A percentile compares a stretch with the other conserved stretches of the same genome.
phyloP scores from a whole-genome alignment of 2,329 filamentous ascomycete species.

The Sporothrix pseudoabietina region DNA sequence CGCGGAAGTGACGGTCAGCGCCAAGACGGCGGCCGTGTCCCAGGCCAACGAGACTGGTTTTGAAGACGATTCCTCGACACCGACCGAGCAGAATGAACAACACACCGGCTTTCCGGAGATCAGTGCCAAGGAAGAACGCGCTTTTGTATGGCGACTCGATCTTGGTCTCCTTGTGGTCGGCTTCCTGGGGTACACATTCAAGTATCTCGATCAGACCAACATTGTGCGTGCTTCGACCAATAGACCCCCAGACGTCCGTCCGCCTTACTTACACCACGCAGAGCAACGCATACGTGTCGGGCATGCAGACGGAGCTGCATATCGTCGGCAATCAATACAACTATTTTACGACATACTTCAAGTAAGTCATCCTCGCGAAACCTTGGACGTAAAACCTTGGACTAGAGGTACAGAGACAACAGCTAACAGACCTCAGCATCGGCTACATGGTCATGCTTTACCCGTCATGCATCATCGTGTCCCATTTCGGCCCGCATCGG shows the following conservation, averaged over 20 bases:
- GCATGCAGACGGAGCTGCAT: conserved; percentile 50
- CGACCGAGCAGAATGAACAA: background rate
- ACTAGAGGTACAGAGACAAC: background rate
- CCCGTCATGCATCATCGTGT: conserved; percentile 29
- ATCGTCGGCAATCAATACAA: conserved; percentile 47
- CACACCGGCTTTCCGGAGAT: background rate
- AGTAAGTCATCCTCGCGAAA: conserved; percentile 26
- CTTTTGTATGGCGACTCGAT: conserved; percentile 27
- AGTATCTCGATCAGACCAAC: conserved; percentile 47
- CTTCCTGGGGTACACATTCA: conserved; percentile 48
- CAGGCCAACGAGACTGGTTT: background rate
- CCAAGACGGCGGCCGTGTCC: background rate
- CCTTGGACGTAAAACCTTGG: background rate
- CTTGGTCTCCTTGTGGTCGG: conserved; percentile 42
- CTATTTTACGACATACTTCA: conserved; percentile 45
- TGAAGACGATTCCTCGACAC: background rate
- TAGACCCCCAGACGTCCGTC: background rate
- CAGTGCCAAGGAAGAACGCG: background rate
- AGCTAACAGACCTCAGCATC: background rate
- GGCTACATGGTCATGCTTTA: conserved; percentile 32
- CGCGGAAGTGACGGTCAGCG: background rate
- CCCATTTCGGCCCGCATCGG: conserved; percentile 24
- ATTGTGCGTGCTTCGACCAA: conserved; percentile 31
- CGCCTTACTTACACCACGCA: background rate
- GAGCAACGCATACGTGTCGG: conserved; percentile 50